phyloP scores from a whole-genome alignment of 495 filamentous ascomycete genomes.

The Filosporella fistucella region DNA sequence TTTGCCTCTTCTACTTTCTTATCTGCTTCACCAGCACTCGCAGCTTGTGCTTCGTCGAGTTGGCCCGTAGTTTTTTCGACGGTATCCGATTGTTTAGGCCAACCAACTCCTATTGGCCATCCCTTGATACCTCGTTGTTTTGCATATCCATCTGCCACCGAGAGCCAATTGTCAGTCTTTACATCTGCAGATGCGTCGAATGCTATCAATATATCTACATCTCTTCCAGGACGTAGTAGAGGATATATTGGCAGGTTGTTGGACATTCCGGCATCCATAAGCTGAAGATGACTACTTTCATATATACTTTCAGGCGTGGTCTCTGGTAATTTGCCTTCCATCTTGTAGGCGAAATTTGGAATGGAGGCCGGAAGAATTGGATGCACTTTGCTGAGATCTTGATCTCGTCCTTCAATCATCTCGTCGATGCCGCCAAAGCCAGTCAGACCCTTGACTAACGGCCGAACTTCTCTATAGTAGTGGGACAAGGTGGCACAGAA shows the following conservation, averaged over 20 bases:
- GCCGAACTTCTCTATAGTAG: slow-evolving; percentile 90
- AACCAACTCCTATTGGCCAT: slow-evolving; percentile 89
- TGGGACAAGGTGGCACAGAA: slow-evolving; percentile 94
- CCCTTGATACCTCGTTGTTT: slow-evolving; percentile 82
- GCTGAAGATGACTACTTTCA: slow-evolving; percentile 63
- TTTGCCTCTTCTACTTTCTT: slow-evolving; percentile 60
- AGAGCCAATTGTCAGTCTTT: slow-evolving; percentile 88
- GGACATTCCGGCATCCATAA: slow-evolving; percentile 98
- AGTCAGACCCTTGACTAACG: slow-evolving; percentile 64
- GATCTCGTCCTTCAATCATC: slow-evolving; percentile 76
- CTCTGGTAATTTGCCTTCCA: slow-evolving; percentile 67
- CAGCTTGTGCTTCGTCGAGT: slow-evolving; percentile 64
- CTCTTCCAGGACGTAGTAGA: slow-evolving; percentile 76
- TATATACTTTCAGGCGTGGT: slow-evolving; percentile 73
- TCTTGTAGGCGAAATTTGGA: slow-evolving; percentile 80
- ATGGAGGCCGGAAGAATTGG: slow-evolving; percentile 85
- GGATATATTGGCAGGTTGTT: slow-evolving; percentile 97
- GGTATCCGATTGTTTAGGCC: slow-evolving; percentile 61
- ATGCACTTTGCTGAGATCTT: slow-evolving; percentile 83
- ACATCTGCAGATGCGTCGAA: slow-evolving; percentile 85
- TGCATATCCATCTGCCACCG: slow-evolving; percentile 87
- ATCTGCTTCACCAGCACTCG: slow-evolving; percentile 52
- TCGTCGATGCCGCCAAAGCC: slow-evolving; percentile 77
- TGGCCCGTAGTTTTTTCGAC: slow-evolving; percentile 51
- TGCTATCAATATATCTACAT: slow-evolving; percentile 87